phyloP scores from a whole-genome alignment of 2,329 filamentous ascomycete species.

The Aspergillus neotritici region DNA sequence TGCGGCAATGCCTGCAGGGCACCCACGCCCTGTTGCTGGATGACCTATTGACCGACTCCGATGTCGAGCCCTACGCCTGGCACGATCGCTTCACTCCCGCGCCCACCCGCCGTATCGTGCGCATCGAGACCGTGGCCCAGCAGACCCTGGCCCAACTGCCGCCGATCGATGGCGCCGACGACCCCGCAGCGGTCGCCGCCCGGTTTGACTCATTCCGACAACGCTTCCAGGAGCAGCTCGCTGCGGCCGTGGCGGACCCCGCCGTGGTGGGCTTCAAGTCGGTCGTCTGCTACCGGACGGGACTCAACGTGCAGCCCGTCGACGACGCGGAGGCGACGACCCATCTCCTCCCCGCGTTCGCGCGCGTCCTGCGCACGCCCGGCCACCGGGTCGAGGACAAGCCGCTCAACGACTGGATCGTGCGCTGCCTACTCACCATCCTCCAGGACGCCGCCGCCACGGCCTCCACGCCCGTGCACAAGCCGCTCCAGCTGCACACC shows the following conservation, averaged over 20 bases:
- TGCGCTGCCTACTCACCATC: constrained; percentile 58
- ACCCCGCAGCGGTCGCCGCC: constrained; percentile 10
- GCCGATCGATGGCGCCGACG: constrained; percentile 29
- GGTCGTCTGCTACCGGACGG: constrained; percentile 74
- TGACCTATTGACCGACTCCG: constrained; percentile 59
- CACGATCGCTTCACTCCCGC: constrained; percentile 61
- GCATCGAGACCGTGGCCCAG: constrained; percentile 68
- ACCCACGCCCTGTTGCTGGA: constrained; percentile 73
- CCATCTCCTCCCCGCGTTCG: constrained; percentile 23
- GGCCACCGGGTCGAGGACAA: constrained; percentile 51
- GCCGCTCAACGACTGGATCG: constrained; percentile 63
- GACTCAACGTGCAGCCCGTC: constrained; percentile 57
- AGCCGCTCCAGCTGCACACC: constrained; percentile 79
- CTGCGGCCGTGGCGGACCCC: constrained; percentile 55
- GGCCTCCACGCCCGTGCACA: constrained; percentile 44
- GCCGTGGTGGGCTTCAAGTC: constrained; percentile 77
- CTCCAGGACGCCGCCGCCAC: constrained; percentile 43
- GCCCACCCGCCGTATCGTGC: constrained; percentile 65
- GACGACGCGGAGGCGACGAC: constrained; percentile 36
- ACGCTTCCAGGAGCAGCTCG: constrained; percentile 43
- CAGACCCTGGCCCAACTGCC: constrained; percentile 51
- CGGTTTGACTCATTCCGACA: constrained; percentile 21
- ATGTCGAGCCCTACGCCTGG: constrained; percentile 57
- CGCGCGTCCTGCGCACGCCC: constrained; percentile 19
- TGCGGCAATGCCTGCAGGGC: constrained; percentile 60